These are phyloP conservation scores for Lachancea kluyveri DNA, from an alignment of 805 yeast species.

Conservation along the genomic window DNA sequence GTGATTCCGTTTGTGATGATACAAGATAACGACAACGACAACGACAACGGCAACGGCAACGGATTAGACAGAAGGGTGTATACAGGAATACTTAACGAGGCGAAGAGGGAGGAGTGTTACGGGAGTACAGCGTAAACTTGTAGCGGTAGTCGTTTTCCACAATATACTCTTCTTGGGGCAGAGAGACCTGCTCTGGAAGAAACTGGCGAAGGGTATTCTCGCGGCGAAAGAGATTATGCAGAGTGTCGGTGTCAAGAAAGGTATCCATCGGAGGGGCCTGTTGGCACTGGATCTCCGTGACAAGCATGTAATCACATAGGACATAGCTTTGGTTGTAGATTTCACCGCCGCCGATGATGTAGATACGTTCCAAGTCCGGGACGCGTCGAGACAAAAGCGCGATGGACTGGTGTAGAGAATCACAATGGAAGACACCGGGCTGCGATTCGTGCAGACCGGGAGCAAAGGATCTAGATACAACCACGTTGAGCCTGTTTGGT, in stretches of 20 bases:
- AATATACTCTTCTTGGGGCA: slow-evolving; percentile 26
- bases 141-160: slow-evolving; percentile 49
- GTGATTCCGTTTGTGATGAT: too few relatives aligned
- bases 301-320: slow-evolving; percentile 47
- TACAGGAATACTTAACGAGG: too few relatives aligned
- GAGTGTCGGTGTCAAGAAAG: slow-evolving; percentile 39
- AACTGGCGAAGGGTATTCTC: slow-evolving; percentile 19
- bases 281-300: slow-evolving; percentile 58
- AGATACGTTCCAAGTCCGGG: slow-evolving; percentile 49
- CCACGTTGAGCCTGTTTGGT: slow-evolving; percentile 65
- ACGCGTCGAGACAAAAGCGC: slow-evolving; percentile 17
- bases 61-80: too few relatives aligned
- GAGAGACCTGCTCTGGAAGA: slow-evolving; percentile 18
- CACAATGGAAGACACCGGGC: slow-evolving; percentile 29
- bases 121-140: slow-evolving; percentile 53
- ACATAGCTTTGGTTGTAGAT: slow-evolving; percentile 55
- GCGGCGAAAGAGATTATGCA: slow-evolving; percentile 2
- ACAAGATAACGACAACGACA: too few relatives aligned
- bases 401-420: slow-evolving; percentile 41
- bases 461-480: slow-evolving; percentile 49
- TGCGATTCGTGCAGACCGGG: slow-evolving; percentile 5
- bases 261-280: slow-evolving; percentile 59
- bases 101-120: slow-evolving; percentile 3
- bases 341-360: slow-evolving; percentile 90
- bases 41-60: too few relatives aligned